These are phyloP conservation scores for Macroventuria anomochaeta DNA, from an alignment of 2,329 filamentous ascomycete genomes.

Conservation along the genomic window DNA sequence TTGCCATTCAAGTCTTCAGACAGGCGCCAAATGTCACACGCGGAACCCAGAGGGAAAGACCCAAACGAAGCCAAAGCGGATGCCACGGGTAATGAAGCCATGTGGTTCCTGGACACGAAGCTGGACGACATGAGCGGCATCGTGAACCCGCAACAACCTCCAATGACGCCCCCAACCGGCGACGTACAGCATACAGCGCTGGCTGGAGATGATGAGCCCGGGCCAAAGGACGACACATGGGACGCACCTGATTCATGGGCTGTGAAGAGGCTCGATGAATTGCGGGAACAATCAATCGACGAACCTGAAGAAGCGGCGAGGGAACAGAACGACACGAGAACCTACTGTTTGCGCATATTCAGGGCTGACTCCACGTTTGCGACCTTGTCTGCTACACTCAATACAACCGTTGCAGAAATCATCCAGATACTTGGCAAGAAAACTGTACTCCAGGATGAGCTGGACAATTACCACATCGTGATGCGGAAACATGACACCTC, in stretches of 20 bases:
- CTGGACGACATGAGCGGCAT: constrained; percentile 92
- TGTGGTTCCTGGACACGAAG: constrained; percentile 86
- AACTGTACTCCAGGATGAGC: constrained; percentile 85
- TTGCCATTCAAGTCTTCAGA: constrained; percentile 59
- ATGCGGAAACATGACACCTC: constrained; percentile 91
- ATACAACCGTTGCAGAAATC: constrained; percentile 84
- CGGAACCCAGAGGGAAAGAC: constrained; percentile 51
- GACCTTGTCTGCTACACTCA: constrained; percentile 82
- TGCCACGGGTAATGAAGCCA: constrained; percentile 60
- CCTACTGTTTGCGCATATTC: constrained; percentile 95
- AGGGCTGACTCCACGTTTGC: constrained; percentile 92
- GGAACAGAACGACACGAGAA: constrained; percentile 74
- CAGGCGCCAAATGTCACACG: constrained; percentile 36
- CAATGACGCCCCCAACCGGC: constrained; percentile 69
- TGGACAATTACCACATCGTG: constrained; percentile 95
- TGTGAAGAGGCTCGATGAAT: constrained; percentile 73
- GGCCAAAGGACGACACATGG: constrained; percentile 62
- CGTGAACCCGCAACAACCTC: constrained; percentile 67
- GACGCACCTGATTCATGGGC: constrained; percentile 97
- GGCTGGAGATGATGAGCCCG: constrained; percentile 47
- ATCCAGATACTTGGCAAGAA: constrained; percentile 93
- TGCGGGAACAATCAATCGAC: constrained; percentile 67
- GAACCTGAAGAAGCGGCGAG: constrained; percentile 71
- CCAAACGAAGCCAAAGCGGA: constrained; percentile 51
- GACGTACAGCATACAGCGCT: constrained; percentile 52